Evolutionary conservation across 2,329 filamentous ascomycete species (phyloP).

Genomic region (Phyllosticta citribraziliensis): DNA sequence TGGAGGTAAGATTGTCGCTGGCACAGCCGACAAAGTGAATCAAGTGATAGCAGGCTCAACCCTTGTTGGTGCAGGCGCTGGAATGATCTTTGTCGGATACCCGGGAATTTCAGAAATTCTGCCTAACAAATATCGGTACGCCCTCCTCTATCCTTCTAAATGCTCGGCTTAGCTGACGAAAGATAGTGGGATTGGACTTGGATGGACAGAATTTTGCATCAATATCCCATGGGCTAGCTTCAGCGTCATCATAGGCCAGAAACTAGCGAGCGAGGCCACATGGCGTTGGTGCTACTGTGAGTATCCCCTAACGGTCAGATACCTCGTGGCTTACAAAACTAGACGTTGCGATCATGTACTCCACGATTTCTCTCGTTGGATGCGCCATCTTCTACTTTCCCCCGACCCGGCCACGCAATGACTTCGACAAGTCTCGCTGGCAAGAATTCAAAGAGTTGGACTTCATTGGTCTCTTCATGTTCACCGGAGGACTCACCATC

Average conservation of each 20-base stretch:
- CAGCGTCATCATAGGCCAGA: slow-evolving; percentile 37
- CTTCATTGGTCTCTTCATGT: slow-evolving; percentile 38
- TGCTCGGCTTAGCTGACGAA: not conserved
- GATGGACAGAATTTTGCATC: slow-evolving; percentile 18
- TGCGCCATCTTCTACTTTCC: slow-evolving; percentile 40
- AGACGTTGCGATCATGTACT: slow-evolving; percentile 37
- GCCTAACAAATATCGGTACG: slow-evolving; percentile 15
- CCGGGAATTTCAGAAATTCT: slow-evolving; percentile 16
- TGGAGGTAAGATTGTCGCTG: slow-evolving; percentile 27
- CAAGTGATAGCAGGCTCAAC: slow-evolving; percentile 19
- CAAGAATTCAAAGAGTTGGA: slow-evolving; percentile 31
- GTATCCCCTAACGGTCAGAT: not conserved
- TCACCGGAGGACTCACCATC: slow-evolving; percentile 35
- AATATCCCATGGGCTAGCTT: slow-evolving; percentile 22
- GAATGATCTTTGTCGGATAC: slow-evolving; percentile 7
- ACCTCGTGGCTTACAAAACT: slow-evolving; percentile 31
- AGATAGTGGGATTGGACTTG: slow-evolving; percentile 18
- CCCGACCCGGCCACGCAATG: slow-evolving; percentile 33
- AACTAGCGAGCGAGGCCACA: slow-evolving; percentile 14
- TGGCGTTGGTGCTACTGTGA: slow-evolving; percentile 28
- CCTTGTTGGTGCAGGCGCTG: not conserved
- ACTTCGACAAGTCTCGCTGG: slow-evolving; percentile 19
- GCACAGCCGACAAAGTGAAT: slow-evolving; percentile 24
- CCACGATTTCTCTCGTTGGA: slow-evolving; percentile 29
- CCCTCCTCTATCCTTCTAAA: not conserved